phyloP scores from a whole-genome alignment of 306 rosid genomes.

The Clitoria ternatea region DNA sequence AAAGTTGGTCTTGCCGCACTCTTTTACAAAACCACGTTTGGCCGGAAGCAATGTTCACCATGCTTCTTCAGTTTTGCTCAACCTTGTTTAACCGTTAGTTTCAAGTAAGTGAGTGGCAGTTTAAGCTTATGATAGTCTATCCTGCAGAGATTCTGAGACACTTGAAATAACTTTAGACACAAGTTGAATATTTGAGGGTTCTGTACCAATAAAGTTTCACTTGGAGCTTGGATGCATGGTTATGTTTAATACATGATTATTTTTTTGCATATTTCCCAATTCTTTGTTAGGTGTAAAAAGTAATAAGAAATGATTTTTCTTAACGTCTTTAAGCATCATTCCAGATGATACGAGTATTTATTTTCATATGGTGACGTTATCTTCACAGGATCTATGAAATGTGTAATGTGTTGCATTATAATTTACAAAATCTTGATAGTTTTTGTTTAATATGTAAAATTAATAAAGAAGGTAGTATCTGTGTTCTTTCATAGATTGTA shows the following conservation, averaged over 20 bases:
- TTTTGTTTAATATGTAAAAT: background rate
- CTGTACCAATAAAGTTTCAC: background rate
- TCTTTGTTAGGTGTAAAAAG: background rate
- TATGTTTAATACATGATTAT: background rate
- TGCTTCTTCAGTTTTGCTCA: slow-evolving; percentile 31
- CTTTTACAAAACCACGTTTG: slow-evolving; percentile 26
- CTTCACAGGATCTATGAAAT: background rate
- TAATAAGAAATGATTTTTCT: background rate
- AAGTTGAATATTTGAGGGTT: background rate
- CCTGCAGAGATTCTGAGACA: background rate
- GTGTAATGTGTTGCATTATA: background rate
- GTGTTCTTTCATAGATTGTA: background rate
- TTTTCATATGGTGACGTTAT: background rate
- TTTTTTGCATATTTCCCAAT: background rate
- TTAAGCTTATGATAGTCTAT: background rate
- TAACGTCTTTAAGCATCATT: background rate
- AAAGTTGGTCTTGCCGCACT: slow-evolving; percentile 26
- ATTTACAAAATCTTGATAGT: background rate
- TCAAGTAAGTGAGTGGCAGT: slow-evolving; percentile 48
- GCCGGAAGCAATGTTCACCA: slow-evolving; percentile 31
- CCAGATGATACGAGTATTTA: background rate
- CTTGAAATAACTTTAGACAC: background rate
- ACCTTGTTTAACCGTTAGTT: slow-evolving; percentile 36
- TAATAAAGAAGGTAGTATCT: background rate
- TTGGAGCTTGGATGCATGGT: background rate